phyloP scores from a whole-genome alignment of 768 basidiomycete genomes.

The Pulveroboletus frians region DNA sequence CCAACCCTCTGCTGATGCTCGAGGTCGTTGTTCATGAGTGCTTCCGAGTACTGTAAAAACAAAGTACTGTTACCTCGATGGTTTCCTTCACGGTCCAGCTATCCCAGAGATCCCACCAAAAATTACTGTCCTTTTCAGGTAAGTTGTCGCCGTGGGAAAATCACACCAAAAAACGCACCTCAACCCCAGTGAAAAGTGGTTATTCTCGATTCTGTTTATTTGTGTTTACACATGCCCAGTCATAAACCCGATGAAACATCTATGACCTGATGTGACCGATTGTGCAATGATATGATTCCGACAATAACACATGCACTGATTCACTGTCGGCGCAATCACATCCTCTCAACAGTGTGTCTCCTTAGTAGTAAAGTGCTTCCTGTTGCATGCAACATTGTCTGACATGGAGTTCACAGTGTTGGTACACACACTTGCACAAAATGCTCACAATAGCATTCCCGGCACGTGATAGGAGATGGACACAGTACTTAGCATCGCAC shows the following conservation, averaged over 20 bases:
- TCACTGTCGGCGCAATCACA: not conserved
- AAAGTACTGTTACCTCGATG: not conserved
- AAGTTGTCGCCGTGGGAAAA: too few relatives aligned
- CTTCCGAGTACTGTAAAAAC: not conserved
- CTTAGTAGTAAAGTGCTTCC: too few relatives aligned
- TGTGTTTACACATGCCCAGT: not conserved
- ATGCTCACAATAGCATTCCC: too few relatives aligned
- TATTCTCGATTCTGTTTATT: not conserved
- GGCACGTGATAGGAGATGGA: too few relatives aligned
- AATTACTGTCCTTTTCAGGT: not conserved
- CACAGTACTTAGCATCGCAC: too few relatives aligned
- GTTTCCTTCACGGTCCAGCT: slow-evolving; percentile 4
- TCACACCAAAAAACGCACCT: too few relatives aligned
- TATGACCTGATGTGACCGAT: not conserved
- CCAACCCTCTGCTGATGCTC: not conserved
- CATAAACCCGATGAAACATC: not conserved
- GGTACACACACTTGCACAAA: too few relatives aligned
- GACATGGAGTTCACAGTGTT: too few relatives aligned
- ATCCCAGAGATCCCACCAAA: slow-evolving; percentile 4
- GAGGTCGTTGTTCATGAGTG: not conserved
- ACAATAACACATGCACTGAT: not conserved
- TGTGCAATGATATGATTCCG: not conserved
- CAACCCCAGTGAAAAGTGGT: too few relatives aligned
- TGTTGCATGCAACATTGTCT: too few relatives aligned
- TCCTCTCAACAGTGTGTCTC: too few relatives aligned